These are phyloP conservation scores for Cladosporium phlei DNA, from an alignment of 2,329 filamentous ascomycete genomes.

Conservation along the genomic window DNA sequence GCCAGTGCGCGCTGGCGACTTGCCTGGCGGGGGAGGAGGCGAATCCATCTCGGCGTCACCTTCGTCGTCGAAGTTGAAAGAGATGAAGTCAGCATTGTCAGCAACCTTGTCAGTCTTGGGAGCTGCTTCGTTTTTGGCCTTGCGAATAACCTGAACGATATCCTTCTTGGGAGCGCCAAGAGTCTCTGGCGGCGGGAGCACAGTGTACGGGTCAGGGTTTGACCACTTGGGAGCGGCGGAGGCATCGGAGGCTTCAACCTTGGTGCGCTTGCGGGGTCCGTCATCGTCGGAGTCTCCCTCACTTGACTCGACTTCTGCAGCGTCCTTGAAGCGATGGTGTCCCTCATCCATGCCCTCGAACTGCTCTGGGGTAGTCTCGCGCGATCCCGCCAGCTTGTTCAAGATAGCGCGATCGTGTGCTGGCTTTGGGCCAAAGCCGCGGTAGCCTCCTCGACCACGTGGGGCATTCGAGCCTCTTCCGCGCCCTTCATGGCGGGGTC, in stretches of 20 bases:
- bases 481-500: conserved; percentile 2
- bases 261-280: conserved; percentile 29
- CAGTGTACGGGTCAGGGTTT: conserved; percentile 91
- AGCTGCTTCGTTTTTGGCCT: conserved; percentile 67
- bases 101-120: conserved; percentile 41
- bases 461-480: background rate
- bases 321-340: conserved; percentile 38
- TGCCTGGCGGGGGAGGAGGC: conserved; percentile 5
- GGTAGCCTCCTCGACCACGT: conserved; percentile 6
- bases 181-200: conserved; percentile 73
- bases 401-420: conserved; percentile 44
- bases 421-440: conserved; percentile 26
- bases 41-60: conserved; percentile 33
- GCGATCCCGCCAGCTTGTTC: conserved; percentile 28
- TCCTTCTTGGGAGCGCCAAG: conserved; percentile 71
- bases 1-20: conserved; percentile 2
- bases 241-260: conserved; percentile 16
- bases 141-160: conserved; percentile 85
- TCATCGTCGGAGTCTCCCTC: conserved; percentile 31
- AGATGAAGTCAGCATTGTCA: conserved; percentile 77
- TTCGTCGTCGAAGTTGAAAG: conserved; percentile 51
- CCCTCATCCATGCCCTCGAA: conserved; percentile 40
- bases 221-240: conserved; percentile 70
- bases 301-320: conserved; percentile 39
- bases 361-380: conserved; percentile 42